Evolutionary conservation across 495 filamentous ascomycete species (phyloP).

Genomic region (Mycothermus thermophilus): DNA sequence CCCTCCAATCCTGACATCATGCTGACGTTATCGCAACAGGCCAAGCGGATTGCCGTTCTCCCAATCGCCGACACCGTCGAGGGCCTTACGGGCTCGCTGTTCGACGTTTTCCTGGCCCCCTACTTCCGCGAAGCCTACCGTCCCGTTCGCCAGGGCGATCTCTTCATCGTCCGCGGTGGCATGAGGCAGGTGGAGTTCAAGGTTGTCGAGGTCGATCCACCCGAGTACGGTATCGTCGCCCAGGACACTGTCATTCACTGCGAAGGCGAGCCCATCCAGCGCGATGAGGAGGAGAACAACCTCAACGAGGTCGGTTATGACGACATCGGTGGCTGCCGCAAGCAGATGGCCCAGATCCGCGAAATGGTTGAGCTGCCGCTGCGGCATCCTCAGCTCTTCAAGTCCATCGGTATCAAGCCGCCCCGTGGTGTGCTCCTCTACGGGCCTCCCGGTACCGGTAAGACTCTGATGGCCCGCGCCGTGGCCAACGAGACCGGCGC

Average conservation of each 20-base stretch:
- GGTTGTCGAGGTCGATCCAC: slow-evolving; percentile 95
- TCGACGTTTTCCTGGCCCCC: slow-evolving; percentile 97
- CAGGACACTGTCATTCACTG: slow-evolving; percentile 98
- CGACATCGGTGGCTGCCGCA: slow-evolving; percentile 97
- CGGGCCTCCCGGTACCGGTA: slow-evolving; percentile 95
- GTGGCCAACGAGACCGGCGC: slow-evolving; percentile 97
- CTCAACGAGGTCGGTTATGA: slow-evolving; percentile 98
- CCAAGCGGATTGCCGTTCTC: slow-evolving; percentile 96
- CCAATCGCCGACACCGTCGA: slow-evolving; percentile 97
- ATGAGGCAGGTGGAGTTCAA: slow-evolving; percentile 99
- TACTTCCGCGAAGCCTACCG: slow-evolving; percentile 99
- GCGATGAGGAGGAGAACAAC: slow-evolving; percentile 97
- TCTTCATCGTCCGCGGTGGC: slow-evolving; percentile 92
- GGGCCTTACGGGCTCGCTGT: slow-evolving; percentile 90
- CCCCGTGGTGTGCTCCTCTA: slow-evolving; percentile 97
- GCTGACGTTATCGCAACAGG: slow-evolving; percentile 39
- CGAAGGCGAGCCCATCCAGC: slow-evolving; percentile 95
- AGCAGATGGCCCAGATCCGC: slow-evolving; percentile 99
- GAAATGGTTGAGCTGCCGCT: slow-evolving; percentile 96
- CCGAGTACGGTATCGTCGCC: slow-evolving; percentile 94
- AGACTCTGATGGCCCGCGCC: slow-evolving; percentile 96
- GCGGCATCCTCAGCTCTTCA: slow-evolving; percentile 95
- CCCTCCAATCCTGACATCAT: not conserved
- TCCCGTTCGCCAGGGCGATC: slow-evolving; percentile 87
- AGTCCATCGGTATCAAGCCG: slow-evolving; percentile 99